These are phyloP conservation scores for Eurotiales sp. DNA, from an alignment of 2,329 filamentous ascomycete genomes.

Conservation along the genomic window DNA sequence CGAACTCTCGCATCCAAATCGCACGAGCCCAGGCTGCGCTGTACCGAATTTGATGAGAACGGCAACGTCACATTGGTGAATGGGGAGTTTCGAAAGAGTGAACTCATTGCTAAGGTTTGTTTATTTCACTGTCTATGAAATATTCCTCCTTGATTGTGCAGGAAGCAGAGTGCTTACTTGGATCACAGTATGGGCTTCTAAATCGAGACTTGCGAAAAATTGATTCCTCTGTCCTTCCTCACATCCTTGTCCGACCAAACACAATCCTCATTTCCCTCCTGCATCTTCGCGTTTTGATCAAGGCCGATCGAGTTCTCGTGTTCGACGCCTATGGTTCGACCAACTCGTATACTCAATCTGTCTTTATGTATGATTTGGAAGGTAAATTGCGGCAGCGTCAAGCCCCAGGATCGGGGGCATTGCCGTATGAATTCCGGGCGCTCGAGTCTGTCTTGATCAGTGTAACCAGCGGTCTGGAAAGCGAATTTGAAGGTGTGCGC, in stretches of 20 bases:
- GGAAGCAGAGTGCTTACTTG: background rate
- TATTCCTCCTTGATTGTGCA: too few species aligned
- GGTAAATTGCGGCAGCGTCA: constrained; percentile 84
- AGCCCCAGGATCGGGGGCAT: constrained; percentile 49
- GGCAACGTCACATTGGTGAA: constrained; percentile 90
- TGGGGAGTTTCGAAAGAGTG: constrained; percentile 95
- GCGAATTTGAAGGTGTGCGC: constrained; percentile 88
- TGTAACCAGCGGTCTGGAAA: constrained; percentile 85
- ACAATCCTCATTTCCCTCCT: constrained; percentile 93
- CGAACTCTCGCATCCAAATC: constrained; percentile 71
- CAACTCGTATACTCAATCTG: constrained; percentile 89
- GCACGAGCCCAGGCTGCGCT: constrained; percentile 77
- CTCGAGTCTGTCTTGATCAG: constrained; percentile 93
- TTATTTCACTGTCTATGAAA: too few species aligned
- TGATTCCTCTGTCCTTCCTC: constrained; percentile 89
- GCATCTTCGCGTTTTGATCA: constrained; percentile 94
- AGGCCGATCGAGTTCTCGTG: constrained; percentile 86
- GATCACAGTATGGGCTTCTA: constrained; percentile 73
- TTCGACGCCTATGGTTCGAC: constrained; percentile 96
- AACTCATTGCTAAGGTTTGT: constrained; percentile 85
- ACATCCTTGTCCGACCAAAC: constrained; percentile 88
- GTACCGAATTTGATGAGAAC: constrained; percentile 90
- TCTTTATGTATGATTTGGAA: constrained; percentile 97
- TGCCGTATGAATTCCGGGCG: constrained; percentile 94
- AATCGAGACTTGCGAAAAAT: constrained; percentile 96